These are phyloP conservation scores for Leucosporidium yakuticum DNA, from an alignment of 768 basidiomycete species.

Conservation along the genomic window DNA sequence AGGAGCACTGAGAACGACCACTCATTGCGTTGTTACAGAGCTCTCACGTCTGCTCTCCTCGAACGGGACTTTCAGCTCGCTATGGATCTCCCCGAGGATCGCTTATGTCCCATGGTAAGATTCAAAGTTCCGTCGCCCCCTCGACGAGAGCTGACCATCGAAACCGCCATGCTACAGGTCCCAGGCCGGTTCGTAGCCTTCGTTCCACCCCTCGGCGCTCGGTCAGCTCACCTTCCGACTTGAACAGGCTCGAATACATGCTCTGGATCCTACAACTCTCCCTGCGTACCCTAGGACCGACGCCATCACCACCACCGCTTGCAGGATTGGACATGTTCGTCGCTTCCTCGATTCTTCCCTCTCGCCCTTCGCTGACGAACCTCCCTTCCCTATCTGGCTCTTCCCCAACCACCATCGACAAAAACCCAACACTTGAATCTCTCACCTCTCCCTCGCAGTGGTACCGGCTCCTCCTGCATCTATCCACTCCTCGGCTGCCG, in stretches of 20 bases:
- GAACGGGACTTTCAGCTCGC: conserved; percentile 64
- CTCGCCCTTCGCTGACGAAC: background rate
- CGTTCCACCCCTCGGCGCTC: background rate
- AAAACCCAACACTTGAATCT: no score
- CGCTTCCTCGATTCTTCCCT: background rate
- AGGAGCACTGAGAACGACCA: background rate
- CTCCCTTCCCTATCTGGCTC: background rate
- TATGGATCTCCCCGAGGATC: conserved; percentile 58
- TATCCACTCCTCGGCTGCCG: conserved; percentile 66
- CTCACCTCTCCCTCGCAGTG: conserved; percentile 45
- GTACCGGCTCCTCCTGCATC: conserved; percentile 84
- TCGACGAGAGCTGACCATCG: background rate
- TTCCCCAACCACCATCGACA: background rate
- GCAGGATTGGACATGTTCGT: conserved; percentile 28
- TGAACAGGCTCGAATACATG: conserved; percentile 22
- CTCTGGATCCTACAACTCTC: conserved; percentile 13
- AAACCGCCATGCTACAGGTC: background rate
- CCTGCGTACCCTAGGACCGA: background rate
- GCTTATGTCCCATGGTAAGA: conserved; percentile 77
- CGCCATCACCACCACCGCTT: background rate
- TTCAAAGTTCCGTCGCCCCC: fast-evolving
- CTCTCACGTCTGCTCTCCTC: conserved; percentile 73
- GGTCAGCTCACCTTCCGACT: background rate
- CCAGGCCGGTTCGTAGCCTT: conserved; percentile 16
- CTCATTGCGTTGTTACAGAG: conserved; percentile 46